These are phyloP conservation scores for Leccinellum albellum DNA, from an alignment of 768 basidiomycete genomes.

Conservation along the genomic window DNA sequence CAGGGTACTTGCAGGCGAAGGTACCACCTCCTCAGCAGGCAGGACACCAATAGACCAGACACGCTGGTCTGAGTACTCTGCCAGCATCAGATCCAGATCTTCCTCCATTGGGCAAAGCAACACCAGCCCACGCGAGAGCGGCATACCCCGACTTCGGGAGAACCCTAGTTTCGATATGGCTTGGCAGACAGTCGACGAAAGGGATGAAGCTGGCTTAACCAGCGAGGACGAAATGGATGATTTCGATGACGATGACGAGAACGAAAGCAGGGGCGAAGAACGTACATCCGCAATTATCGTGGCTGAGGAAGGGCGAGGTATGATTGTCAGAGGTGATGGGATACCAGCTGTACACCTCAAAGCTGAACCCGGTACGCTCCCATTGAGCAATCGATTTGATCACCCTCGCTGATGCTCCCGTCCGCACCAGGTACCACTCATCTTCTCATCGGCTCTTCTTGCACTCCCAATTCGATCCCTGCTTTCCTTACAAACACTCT, in stretches of 20 bases:
- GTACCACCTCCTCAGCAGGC: conserved; percentile 40
- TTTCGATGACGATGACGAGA: conserved; percentile 47
- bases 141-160: conserved; percentile 46
- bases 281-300: conserved; percentile 74
- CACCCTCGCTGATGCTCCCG: background rate
- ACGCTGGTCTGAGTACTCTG: conserved; percentile 75
- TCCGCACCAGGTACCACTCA: conserved; percentile 78
- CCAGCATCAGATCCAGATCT: conserved; percentile 62
- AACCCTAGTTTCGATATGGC: conserved; percentile 74
- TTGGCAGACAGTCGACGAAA: conserved; percentile 72
- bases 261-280: conserved; percentile 57
- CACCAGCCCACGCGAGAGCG: conserved; percentile 38
- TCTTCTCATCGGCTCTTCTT: conserved; percentile 80
- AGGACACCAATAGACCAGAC: conserved; percentile 58
- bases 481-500: conserved; percentile 66
- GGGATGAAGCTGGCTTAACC: conserved; percentile 57
- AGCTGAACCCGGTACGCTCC: conserved; percentile 64
- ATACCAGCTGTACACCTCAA: conserved; percentile 58
- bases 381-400: background rate
- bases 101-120: conserved; percentile 57
- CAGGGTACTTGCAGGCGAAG: conserved; percentile 55
- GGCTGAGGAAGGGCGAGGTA: conserved; percentile 80
- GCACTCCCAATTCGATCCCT: conserved; percentile 74
- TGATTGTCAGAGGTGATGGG: conserved; percentile 73
- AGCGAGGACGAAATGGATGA: conserved; percentile 53